Conservation (phyloP, 495 filamentous ascomycete genomes). For the Saxophila tyrrhenica region DNA sequence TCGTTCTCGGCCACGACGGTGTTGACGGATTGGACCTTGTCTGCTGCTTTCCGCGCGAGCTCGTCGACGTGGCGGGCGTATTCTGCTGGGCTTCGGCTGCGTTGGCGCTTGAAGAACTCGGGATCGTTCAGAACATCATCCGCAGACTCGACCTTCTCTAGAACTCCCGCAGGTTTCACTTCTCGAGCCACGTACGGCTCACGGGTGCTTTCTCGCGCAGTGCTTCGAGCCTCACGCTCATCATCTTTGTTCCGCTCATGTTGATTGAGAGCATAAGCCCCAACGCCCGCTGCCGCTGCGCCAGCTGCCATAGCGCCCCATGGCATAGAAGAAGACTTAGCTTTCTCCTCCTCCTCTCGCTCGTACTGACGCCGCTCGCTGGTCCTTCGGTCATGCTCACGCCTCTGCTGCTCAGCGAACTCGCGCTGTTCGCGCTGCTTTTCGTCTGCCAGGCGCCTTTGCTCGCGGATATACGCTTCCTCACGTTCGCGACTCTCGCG, state of each 20-base stretch:
- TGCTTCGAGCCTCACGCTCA: slow-evolving; percentile 5
- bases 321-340: slow-evolving; percentile 9
- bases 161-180: slow-evolving; percentile 12
- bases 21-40: not conserved
- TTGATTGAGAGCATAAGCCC: slow-evolving; percentile 17
- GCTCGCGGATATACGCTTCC: slow-evolving; percentile 13
- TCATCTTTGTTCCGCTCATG: slow-evolving; percentile 8
- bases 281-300: slow-evolving; percentile 23
- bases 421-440: slow-evolving; percentile 13
- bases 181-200: slow-evolving; percentile 10
- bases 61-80: slow-evolving; percentile 6
- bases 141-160: slow-evolving; percentile 15
- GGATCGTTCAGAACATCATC: slow-evolving; percentile 31
- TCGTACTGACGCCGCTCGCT: not conserved
- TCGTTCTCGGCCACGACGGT: slow-evolving; percentile 18
- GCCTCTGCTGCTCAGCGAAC: slow-evolving; percentile 8
- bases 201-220: slow-evolving; percentile 4
- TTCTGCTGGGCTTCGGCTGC: slow-evolving; percentile 6
- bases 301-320: slow-evolving; percentile 21
- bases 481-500: slow-evolving; percentile 4
- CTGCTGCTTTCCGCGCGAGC: slow-evolving; percentile 8
- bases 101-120: slow-evolving; percentile 25
- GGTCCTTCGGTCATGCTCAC: not conserved
- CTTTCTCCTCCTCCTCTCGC: slow-evolving; percentile 13
- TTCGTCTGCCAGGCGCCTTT: not conserved